Conservation (phyloP, 805 yeast species). For the Brettanomyces custersianus region DNA sequence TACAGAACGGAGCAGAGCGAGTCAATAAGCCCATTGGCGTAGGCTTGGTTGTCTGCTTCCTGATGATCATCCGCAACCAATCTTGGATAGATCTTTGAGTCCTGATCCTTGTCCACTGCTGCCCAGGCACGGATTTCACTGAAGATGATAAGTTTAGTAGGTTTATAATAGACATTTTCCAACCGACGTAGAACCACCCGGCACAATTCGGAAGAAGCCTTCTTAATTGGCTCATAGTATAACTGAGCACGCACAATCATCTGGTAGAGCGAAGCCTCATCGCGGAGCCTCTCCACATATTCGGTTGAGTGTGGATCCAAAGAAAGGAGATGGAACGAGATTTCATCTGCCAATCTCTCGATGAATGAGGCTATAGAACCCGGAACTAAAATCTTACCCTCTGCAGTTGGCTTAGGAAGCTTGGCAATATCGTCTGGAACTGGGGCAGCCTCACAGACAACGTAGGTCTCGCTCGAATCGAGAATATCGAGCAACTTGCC, state of each 20-base stretch:
- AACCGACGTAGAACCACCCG: slow-evolving; percentile 77
- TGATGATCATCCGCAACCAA: slow-evolving; percentile 18
- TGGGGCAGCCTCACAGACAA: slow-evolving; percentile 68
- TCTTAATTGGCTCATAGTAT: slow-evolving; percentile 62
- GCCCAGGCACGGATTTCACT: slow-evolving; percentile 76
- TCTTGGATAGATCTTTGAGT: slow-evolving; percentile 30
- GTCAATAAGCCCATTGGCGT: slow-evolving; percentile 52
- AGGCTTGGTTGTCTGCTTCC: slow-evolving; percentile 19
- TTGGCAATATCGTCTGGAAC: slow-evolving; percentile 63
- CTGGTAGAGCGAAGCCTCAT: slow-evolving; percentile 69
- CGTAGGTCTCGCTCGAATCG: slow-evolving; percentile 54
- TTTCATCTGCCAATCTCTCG: slow-evolving; percentile 93
- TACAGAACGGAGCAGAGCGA: slow-evolving; percentile 56
- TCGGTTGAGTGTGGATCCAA: slow-evolving; percentile 95
- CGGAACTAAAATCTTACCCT: slow-evolving; percentile 64
- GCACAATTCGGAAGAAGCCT: slow-evolving; percentile 49
- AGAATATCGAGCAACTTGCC: slow-evolving; percentile 54
- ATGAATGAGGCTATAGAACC: slow-evolving; percentile 84
- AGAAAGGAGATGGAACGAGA: slow-evolving; percentile 75
- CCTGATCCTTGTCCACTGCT: slow-evolving; percentile 27
- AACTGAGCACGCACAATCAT: slow-evolving; percentile 78
- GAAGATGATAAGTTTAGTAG: slow-evolving; percentile 58
- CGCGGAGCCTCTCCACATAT: slow-evolving; percentile 82
- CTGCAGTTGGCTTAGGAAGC: slow-evolving; percentile 54
- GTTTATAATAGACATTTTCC: slow-evolving; percentile 91